Conservation (phyloP, 2,329 filamentous ascomycete genomes). For the Sordariomycetes sp. region DNA sequence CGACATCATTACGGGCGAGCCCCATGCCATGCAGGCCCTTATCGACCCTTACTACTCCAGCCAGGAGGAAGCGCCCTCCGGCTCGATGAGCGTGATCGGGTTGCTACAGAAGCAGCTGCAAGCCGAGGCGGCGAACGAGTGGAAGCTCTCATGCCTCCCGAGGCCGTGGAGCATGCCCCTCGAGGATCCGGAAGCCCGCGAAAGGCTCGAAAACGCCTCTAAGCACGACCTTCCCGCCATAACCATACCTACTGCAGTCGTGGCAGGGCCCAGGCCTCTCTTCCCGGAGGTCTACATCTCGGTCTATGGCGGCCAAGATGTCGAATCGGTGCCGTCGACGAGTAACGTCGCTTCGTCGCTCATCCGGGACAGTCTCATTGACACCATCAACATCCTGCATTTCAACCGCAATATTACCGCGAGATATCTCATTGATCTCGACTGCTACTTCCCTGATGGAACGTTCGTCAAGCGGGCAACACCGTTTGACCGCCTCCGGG, state of each 20-base stretch:
- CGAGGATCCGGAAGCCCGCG: slow-evolving; percentile 48
- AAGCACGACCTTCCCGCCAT: slow-evolving; percentile 75
- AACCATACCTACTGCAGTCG: slow-evolving; percentile 63
- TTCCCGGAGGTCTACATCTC: slow-evolving; percentile 94
- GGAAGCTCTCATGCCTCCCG: slow-evolving; percentile 62
- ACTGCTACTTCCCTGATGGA: slow-evolving; percentile 82
- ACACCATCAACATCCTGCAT: slow-evolving; percentile 89
- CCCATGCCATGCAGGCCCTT: slow-evolving; percentile 71
- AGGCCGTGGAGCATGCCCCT: slow-evolving; percentile 55
- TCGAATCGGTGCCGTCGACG: slow-evolving; percentile 76
- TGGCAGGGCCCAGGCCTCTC: slow-evolving; percentile 62
- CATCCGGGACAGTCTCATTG: slow-evolving; percentile 73
- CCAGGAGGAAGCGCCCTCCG: slow-evolving; percentile 51
- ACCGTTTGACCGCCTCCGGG: slow-evolving; percentile 78
- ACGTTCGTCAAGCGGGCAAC: slow-evolving; percentile 93
- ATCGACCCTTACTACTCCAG: slow-evolving; percentile 75
- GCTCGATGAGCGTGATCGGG: slow-evolving; percentile 60
- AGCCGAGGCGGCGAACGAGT: slow-evolving; percentile 60
- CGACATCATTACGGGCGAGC: slow-evolving; percentile 83
- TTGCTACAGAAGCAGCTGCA: slow-evolving; percentile 81
- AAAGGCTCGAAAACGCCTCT: slow-evolving; percentile 45
- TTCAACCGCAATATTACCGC: slow-evolving; percentile 85
- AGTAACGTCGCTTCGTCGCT: slow-evolving; percentile 70
- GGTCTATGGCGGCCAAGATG: slow-evolving; percentile 77
- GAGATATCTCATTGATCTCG: slow-evolving; percentile 83